Evolutionary conservation across 139 green algal species (phyloP).

Genomic region (Picochlorum costavermella): DNA sequence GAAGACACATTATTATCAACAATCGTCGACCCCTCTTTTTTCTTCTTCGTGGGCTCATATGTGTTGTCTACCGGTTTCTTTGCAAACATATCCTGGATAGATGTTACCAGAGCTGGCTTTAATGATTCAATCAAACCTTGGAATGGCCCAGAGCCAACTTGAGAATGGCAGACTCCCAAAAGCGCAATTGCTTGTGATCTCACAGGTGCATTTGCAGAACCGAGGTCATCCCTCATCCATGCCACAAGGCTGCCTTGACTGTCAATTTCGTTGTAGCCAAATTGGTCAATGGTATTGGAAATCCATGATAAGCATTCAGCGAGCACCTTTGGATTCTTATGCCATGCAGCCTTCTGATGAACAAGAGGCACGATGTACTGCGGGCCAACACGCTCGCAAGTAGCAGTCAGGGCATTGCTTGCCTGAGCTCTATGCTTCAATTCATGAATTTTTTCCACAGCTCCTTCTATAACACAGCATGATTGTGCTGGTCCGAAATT

Average conservation of each 20-base stretch:
- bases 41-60: not conserved
- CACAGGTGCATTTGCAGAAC: slow-evolving; percentile 65
- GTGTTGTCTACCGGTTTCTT: slow-evolving; percentile 54
- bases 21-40: not conserved
- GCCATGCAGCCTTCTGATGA: slow-evolving; percentile 62
- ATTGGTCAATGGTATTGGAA: slow-evolving; percentile 64
- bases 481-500: slow-evolving; percentile 51
- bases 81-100: slow-evolving; percentile 76
- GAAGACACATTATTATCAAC: not conserved
- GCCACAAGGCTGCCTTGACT: slow-evolving; percentile 56
- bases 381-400: slow-evolving; percentile 74
- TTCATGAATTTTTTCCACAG: slow-evolving; percentile 55
- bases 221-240: slow-evolving; percentile 70
- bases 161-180: slow-evolving; percentile 38
- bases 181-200: slow-evolving; percentile 64
- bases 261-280: slow-evolving; percentile 63
- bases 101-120: slow-evolving; percentile 86
- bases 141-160: slow-evolving; percentile 48
- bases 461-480: slow-evolving; percentile 55
- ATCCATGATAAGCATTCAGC: slow-evolving; percentile 80
- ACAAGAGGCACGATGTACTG: slow-evolving; percentile 72
- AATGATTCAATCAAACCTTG: slow-evolving; percentile 57
- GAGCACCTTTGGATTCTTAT: slow-evolving; percentile 96
- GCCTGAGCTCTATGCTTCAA: slow-evolving; percentile 24
- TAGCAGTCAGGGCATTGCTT: slow-evolving; percentile 48